Evolutionary conservation across 2,329 filamentous ascomycete species (phyloP).

Genomic region (Pseudohalonectria lignicola): DNA sequence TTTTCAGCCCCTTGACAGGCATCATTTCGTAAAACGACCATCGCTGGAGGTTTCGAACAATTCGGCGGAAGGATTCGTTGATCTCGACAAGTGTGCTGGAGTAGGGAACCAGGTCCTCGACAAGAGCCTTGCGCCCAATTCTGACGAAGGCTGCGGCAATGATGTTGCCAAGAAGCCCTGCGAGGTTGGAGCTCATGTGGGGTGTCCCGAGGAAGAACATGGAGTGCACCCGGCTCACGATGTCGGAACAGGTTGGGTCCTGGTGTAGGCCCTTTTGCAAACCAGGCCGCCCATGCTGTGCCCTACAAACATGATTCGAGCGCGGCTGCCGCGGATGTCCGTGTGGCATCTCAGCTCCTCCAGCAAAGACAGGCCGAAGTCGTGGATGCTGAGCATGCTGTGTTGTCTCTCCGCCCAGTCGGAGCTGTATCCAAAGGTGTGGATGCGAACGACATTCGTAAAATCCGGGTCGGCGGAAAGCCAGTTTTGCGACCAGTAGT

Average conservation of each 20-base stretch:
- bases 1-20: conserved; percentile 3
- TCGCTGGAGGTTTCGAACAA: conserved; percentile 21
- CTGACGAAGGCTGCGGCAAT: conserved; percentile 8
- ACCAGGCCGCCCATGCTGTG: conserved; percentile 35
- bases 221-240: conserved; percentile 17
- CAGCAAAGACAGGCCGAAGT: conserved; percentile 21
- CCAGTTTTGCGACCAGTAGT: conserved; percentile 25
- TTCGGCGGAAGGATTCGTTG: conserved; percentile 32
- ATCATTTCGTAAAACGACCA: conserved; percentile 28
- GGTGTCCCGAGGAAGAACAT: conserved; percentile 29
- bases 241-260: conserved; percentile 14
- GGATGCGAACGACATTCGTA: conserved; percentile 17
- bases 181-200: conserved; percentile 27
- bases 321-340: conserved; percentile 11
- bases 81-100: conserved; percentile 18
- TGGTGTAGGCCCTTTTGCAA: conserved; percentile 24
- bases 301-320: conserved; percentile 28
- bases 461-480: conserved; percentile 20
- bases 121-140: conserved; percentile 10
- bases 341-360: conserved; percentile 17
- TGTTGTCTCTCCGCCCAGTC: conserved; percentile 13
- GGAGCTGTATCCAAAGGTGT: conserved; percentile 24
- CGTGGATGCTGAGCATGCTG: conserved; percentile 16
- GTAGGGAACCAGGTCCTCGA: conserved; percentile 10
- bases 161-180: conserved; percentile 13